phyloP scores from a whole-genome alignment of 78 protist genomes.

The slime mould (Dictyostelium discoideum) region dicty_2.7 NC_007088.5:6533001-6533500 shows the following conservation, averaged over 20 bases:
- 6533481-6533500: constrained; percentile 36
- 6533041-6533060: constrained; percentile 64
- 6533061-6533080: constrained; percentile 60
- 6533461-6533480: constrained; percentile 43
- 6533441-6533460: constrained; percentile 25
- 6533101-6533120: constrained; percentile 57
- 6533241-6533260: not conserved
- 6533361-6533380: constrained; percentile 39
- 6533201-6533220: constrained; percentile 60
- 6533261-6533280: not conserved
- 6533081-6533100: constrained; percentile 11
- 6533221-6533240: constrained; percentile 41
- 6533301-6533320: not conserved
- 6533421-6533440: constrained; percentile 42
- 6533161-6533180: constrained; percentile 39
- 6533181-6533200: constrained; percentile 48
- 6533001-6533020: constrained; percentile 52
- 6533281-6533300: not conserved
- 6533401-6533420: constrained; percentile 53
- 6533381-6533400: constrained; percentile 62
- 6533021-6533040: constrained; percentile 34
- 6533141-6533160: constrained; percentile 20
- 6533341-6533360: not conserved
- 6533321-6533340: not conserved
- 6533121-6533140: not conserved